These are phyloP conservation scores for Cercospora sp. DNA, from an alignment of 2,329 filamentous ascomycete species.

Conservation along the genomic window DNA sequence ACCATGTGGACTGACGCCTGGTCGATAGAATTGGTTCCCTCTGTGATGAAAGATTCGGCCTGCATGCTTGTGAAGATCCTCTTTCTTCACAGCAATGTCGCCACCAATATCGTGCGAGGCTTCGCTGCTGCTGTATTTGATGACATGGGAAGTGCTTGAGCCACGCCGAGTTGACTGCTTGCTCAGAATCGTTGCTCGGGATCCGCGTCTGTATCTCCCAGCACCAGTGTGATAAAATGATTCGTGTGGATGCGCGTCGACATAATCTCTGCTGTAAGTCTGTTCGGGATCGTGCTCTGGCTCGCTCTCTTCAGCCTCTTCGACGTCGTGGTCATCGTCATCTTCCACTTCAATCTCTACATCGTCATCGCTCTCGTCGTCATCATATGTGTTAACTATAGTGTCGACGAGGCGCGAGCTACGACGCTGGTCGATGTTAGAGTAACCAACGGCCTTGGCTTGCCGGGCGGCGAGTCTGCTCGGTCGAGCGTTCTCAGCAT, in stretches of 20 bases:
- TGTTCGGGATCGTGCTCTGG: constrained; percentile 22
- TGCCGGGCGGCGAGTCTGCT: constrained; percentile 20
- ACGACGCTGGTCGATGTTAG: constrained; percentile 25
- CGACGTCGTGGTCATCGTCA: constrained; percentile 16
- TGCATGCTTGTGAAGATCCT: constrained; percentile 29
- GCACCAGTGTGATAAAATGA: constrained; percentile 36
- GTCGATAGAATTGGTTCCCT: constrained; percentile 37
- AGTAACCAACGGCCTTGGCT: constrained; percentile 20
- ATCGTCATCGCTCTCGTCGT: constrained; percentile 21
- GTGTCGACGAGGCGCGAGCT: constrained; percentile 27
- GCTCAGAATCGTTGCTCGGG: constrained; percentile 15
- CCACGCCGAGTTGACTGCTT: constrained; percentile 17
- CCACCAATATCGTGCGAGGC: constrained; percentile 14
- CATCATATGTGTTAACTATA: constrained; percentile 19
- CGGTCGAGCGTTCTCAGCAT: not conserved
- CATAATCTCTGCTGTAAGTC: constrained; percentile 33
- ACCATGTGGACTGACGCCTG: constrained; percentile 31
- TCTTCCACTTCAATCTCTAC: constrained; percentile 15
- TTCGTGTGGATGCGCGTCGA: constrained; percentile 32
- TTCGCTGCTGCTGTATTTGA: constrained; percentile 24
- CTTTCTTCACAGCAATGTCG: constrained; percentile 25
- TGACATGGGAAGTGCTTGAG: constrained; percentile 20
- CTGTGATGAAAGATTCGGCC: constrained; percentile 35
- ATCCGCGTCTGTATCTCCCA: constrained; percentile 32
- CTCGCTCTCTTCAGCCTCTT: constrained; percentile 13